Percentiles rank a stretch among this genome's conserved stretches.
These are phyloP conservation scores for Rauvolfia tetraphylla DNA, from an alignment of 257 asterid species.

Conservation along the genomic window DNA sequence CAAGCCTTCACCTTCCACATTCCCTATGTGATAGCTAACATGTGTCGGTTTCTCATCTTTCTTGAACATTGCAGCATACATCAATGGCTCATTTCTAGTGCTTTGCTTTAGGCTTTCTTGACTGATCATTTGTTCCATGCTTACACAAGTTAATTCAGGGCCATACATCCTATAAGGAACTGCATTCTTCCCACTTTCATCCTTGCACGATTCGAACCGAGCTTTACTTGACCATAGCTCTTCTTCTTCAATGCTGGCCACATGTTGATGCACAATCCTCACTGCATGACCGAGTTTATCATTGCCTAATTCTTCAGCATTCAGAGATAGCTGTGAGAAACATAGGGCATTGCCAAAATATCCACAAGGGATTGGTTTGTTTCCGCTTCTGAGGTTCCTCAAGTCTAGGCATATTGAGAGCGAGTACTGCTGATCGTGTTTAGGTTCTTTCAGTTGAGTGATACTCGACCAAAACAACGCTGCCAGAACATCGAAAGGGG, in stretches of 20 bases:
- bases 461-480: constrained; percentile 57
- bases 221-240: constrained; percentile 19
- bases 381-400: constrained; percentile 19
- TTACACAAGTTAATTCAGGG: constrained; percentile 34
- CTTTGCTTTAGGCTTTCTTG: neutral
- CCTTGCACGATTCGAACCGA: constrained; percentile 23
- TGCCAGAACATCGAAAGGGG: constrained; percentile 47
- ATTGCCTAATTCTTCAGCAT: constrained; percentile 18
- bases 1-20: constrained; percentile 47
- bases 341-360: constrained; percentile 52
- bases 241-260: constrained; percentile 19
- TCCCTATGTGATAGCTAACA: constrained; percentile 48
- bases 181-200: constrained; percentile 15
- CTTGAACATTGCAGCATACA: constrained; percentile 37
- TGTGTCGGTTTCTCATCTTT: constrained; percentile 41
- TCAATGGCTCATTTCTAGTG: constrained; percentile 15
- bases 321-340: constrained; percentile 30
- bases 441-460: constrained; percentile 12
- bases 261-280: constrained; percentile 29
- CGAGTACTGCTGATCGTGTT: constrained; percentile 6
- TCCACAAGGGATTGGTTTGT: constrained; percentile 19
- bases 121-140: constrained; percentile 27
- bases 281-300: constrained; percentile 25
- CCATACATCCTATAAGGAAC: constrained; percentile 30
- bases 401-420: constrained; percentile 41